Evolutionary conservation across 495 filamentous ascomycete species (phyloP).

Genomic region (Penicillium flavigenum): DNA sequence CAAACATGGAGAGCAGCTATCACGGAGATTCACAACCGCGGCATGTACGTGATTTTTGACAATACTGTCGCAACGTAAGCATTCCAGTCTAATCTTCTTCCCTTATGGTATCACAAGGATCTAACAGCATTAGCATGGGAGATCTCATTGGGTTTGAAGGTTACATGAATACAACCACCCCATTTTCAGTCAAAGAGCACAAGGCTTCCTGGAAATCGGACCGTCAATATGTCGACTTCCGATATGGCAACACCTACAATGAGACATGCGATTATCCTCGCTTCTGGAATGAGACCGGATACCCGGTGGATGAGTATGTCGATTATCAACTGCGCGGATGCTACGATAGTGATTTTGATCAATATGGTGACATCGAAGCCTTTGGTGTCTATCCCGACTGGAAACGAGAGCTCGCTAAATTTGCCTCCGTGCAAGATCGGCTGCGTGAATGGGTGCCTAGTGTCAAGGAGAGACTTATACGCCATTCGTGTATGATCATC

Average conservation of each 20-base stretch:
- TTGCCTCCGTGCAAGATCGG: constrained; percentile 73
- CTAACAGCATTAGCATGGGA: constrained; percentile 50
- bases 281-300: constrained; percentile 67
- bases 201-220: constrained; percentile 57
- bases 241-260: constrained; percentile 58
- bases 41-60: constrained; percentile 72
- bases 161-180: constrained; percentile 63
- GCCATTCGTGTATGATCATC: constrained; percentile 67
- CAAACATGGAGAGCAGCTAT: constrained; percentile 63
- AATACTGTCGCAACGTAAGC: constrained; percentile 70
- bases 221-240: constrained; percentile 63
- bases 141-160: constrained; percentile 69
- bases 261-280: constrained; percentile 61
- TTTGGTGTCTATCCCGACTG: constrained; percentile 70
- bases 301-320: constrained; percentile 47
- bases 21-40: constrained; percentile 60
- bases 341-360: constrained; percentile 69
- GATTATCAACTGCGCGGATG: constrained; percentile 54
- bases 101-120: not conserved
- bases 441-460: constrained; percentile 67
- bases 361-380: constrained; percentile 67
- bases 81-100: not conserved
- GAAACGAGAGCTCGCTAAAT: constrained; percentile 68
- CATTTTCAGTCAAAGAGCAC: constrained; percentile 58
- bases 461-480: constrained; percentile 57